Base-by-base conservation (phyloP, 75 land plant genomes). In the Sequoiadendron giganteum region DNA sequence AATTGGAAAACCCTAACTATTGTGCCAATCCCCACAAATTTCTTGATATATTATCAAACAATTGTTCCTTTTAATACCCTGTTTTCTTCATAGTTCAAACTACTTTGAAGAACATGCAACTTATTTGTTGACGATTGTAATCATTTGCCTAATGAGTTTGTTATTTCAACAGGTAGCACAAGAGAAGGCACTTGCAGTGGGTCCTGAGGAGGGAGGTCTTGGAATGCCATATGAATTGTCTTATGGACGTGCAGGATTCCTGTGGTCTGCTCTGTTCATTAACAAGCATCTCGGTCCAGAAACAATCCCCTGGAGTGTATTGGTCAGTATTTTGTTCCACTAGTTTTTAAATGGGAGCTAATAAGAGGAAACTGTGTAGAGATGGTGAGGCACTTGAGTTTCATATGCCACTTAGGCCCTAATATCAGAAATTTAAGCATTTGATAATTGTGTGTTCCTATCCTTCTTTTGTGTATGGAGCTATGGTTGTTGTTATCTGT, bases 181-280 rank as follows among this genome's bases (percentile, higher is more conserved):
- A 65, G 94, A 96, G 77, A 91, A 55, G 85, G 94, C 93, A 30
- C 94, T 96, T 19, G 87, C 97, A 42, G 93, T 88, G 28, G 95
- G 95, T 47, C 94, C 94, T 11, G 90, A 92, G 58, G 95, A 94
- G 40, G 93, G 95, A 75, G 96, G 97, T 40, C 89, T 94, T 73
- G 97, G 97, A 80, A 94, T 95, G 97, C 93, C 97, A 13, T 96
- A 96, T 85, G 97, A 96, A 78, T 93, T 96, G 65, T 90, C 94
- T 47, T 92, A 95, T 84, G 98, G 98, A 15, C 90, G 98, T 47
- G 95, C 94, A 86, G 98, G 98, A 21, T 95, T 93, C 80, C 89
- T 95, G 21, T 96, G 95, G 95, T 93, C 98, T 34, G 91, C 95
- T 18, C 83, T 95, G 68, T 95, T 94, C 90, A 89, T 96, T 34